These are phyloP conservation scores for Aspergillus viridinutans DNA, from an alignment of 2,329 filamentous ascomycete species.

Conservation along the genomic window DNA sequence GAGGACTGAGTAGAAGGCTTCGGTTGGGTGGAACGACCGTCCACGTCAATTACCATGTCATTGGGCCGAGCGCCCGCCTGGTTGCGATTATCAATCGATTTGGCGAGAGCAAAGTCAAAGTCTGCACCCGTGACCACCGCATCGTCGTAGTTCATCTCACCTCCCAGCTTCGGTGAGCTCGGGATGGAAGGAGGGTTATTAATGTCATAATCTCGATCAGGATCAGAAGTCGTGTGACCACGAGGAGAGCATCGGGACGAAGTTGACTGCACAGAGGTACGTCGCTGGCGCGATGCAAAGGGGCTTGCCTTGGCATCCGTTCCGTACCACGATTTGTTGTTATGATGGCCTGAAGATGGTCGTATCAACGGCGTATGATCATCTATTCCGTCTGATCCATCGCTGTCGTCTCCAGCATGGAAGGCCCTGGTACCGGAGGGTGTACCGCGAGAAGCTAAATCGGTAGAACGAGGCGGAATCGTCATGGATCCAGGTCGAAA, in stretches of 20 bases:
- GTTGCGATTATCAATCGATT: conserved; percentile 34
- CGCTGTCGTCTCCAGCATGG: conserved; percentile 24
- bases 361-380: conserved; percentile 55
- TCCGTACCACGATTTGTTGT: conserved; percentile 33
- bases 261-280: conserved; percentile 22
- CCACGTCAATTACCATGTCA: conserved; percentile 45
- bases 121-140: conserved; percentile 43
- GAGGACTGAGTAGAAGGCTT: conserved; percentile 30
- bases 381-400: conserved; percentile 33
- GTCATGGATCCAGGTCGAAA: conserved; percentile 34
- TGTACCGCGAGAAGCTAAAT: conserved; percentile 28
- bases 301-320: conserved; percentile 26
- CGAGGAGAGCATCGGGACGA: conserved; percentile 29
- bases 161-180: conserved; percentile 52
- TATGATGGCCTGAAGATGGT: conserved; percentile 25
- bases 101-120: conserved; percentile 37
- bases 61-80: conserved; percentile 25
- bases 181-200: conserved; percentile 64
- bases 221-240: conserved; percentile 21
- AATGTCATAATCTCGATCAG: conserved; percentile 52
- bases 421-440: conserved; percentile 27
- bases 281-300: conserved; percentile 22
- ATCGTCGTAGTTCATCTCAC: conserved; percentile 53
- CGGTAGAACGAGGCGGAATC: conserved; percentile 43
- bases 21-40: conserved; percentile 24